Base-by-base conservation (phyloP, 2,329 filamentous ascomycete genomes). In the Lojkania enalia region DNA sequence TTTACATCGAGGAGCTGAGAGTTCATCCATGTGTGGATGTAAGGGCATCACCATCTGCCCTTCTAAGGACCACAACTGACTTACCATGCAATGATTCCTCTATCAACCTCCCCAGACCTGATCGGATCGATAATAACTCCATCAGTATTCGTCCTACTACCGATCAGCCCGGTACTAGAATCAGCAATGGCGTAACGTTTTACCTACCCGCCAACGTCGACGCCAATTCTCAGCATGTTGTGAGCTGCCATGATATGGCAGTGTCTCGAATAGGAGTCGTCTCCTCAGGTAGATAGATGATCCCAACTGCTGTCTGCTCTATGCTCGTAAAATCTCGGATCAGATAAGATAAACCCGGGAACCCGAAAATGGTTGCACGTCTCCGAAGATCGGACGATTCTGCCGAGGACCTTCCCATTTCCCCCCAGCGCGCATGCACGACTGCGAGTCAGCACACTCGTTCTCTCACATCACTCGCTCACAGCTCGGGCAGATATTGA, bases 131-230 rank as follows among this genome's bases (percentile, higher is more conserved):
- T 64, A 15, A 69, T 63, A 11, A 66, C 64, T 20, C 64, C 66
- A 46, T 69, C 66, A 16, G 66, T 69, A 29, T 69, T 69, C 15
- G 66, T 69, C 25, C 64, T 67, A 7, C 12, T 20, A 5, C 31
- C 29, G 33, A 5, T 61, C 35, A 51, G 35, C 29, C 14, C 30
- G 9, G 5, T 15, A 9, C 30, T 7, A 36, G 18, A 5, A 6
- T 15, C 6, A 20, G 19, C 31, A 9, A 41, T 16, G 38, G 27
- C 32, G 21, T 5, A 16, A 4, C 4, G 27, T 4, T 15, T 3
- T 37, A 20, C 60, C 49, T 50, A 67, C 69, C 67, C 71, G 52
- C 71, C 71, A 18, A 74, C 72, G 51, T 74, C 72, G 4, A 75
- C 71, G 29, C 72, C 72, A 36, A 75, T 71, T 25, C 72, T 65